Base-by-base conservation (phyloP, 2,329 filamentous ascomycete genomes). In the Colletotrichum incanum region DNA sequence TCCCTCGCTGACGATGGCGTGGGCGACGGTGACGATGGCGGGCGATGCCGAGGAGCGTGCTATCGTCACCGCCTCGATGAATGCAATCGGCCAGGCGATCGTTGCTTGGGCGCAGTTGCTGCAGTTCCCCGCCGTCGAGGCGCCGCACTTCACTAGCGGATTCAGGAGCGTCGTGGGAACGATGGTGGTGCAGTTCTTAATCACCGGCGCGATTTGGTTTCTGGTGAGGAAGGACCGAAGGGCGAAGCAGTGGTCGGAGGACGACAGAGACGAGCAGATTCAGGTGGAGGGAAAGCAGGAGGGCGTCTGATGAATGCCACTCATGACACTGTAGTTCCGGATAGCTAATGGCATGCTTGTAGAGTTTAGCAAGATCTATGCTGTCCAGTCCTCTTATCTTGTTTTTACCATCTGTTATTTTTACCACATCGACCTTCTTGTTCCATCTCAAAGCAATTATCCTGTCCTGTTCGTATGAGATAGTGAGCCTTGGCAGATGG, bases 41-140 rank as follows among this genome's bases (percentile, higher is more conserved):
- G 78, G 80, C 14, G 81, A 83, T 54, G 81, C 82, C 9, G 83
- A 84, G 65, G 83, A 84, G 71, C 77, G 83, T 26, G 82, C 82
- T 1, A 77, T 84, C 2, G 81, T 84, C 7, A 83, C 81, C 20
- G 82, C 82, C 0, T 84, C 81, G 39, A 84, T 84, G 82, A 84
- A 84, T 59, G 80, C 83, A 7, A 82, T 84, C 59, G 82, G 83
- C 1, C 82, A 84, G 71, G 82, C 79, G 2, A 83, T 84, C 43
- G 80, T 78, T 16, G 82, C 83, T 0, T 82, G 83, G 58, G 80
- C 78, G 2, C 82, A 85, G 65, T 75, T 85, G 18, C 76, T 82
- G 6, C 81, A 82, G 62, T 84, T 79, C 55, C 81, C 82, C 0
- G 81, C 83, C 0, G 77, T 76, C 8, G 75, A 77, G 20, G 82